Conservation (phyloP, 1,284 basidiomycete genomes). For the Vanrija humicola region DNA sequence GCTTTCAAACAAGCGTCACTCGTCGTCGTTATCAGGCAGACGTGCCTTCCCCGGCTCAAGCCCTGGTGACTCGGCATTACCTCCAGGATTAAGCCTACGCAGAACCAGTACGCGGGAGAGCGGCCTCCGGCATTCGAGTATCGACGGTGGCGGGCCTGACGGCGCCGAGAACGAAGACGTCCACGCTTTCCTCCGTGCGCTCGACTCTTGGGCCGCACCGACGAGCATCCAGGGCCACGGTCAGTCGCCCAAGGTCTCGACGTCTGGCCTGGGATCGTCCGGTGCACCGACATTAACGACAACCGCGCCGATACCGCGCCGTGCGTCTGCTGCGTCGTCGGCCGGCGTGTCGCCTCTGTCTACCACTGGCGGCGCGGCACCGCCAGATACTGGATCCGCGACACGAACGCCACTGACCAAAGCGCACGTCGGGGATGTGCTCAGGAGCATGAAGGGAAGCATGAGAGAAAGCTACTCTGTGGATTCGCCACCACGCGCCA, state of each 20-base stretch:
- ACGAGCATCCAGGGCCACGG: slow-evolving; percentile 10
- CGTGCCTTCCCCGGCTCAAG: slow-evolving; percentile 9
- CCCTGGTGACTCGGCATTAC: not conserved
- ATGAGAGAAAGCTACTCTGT: slow-evolving; percentile 9
- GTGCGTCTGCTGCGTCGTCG: slow-evolving; percentile 6
- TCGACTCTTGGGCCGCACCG: slow-evolving; percentile 42
- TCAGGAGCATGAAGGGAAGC: slow-evolving; percentile 42
- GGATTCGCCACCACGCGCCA: not conserved
- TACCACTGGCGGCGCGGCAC: slow-evolving; percentile 1
- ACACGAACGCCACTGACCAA: slow-evolving; percentile 38
- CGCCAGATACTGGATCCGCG: slow-evolving; percentile 1
- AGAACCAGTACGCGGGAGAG: slow-evolving; percentile 32
- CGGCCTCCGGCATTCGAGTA: slow-evolving; percentile 28
- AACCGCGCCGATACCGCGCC: slow-evolving; percentile 13
- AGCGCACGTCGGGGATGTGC: slow-evolving; percentile 41
- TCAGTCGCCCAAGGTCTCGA: not conserved
- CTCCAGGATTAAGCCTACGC: slow-evolving; percentile 8
- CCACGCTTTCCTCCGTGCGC: slow-evolving; percentile 44
- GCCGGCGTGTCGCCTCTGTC: not conserved
- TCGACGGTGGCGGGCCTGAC: slow-evolving; percentile 20
- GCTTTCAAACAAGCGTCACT: slow-evolving; percentile 34
- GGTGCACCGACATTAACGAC: not conserved
- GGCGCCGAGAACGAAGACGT: slow-evolving; percentile 43
- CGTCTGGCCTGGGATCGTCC: not conserved
- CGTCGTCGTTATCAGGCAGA: slow-evolving; percentile 25